A percentile compares a stretch with the other conserved stretches of the same genome.
phyloP scores from a whole-genome alignment of 192 early-diverging fungal genomes.

The Linnemannia zychae region DNA sequence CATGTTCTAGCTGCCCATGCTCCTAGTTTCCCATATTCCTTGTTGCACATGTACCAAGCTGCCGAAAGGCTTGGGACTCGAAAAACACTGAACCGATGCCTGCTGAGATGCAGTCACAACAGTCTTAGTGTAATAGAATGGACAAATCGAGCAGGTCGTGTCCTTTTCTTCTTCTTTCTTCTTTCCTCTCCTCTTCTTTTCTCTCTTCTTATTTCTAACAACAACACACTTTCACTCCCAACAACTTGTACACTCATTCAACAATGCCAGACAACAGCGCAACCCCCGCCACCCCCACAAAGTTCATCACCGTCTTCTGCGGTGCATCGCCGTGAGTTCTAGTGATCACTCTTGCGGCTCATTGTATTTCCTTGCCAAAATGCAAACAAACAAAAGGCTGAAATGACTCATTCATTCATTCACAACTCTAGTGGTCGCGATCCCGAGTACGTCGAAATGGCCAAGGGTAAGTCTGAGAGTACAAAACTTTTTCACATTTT shows the following conservation, averaged over 20 bases:
- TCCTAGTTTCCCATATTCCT: too few relatives aligned
- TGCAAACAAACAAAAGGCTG: neutral
- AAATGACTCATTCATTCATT: neutral
- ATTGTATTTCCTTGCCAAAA: neutral
- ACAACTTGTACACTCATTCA: slow-evolving; percentile 4
- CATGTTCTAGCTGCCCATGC: too few relatives aligned
- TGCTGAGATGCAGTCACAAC: neutral
- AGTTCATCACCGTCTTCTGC: slow-evolving; percentile 55
- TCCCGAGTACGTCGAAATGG: slow-evolving; percentile 60
- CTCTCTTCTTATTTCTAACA: neutral
- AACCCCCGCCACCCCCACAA: slow-evolving; percentile 20
- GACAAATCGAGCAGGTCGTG: neutral
- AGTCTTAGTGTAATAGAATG: neutral
- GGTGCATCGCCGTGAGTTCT: slow-evolving; percentile 49
- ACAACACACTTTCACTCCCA: neutral
- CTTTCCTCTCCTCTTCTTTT: neutral
- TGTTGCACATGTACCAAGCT: too few relatives aligned
- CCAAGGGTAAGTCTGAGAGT: slow-evolving; percentile 42
- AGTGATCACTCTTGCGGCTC: neutral
- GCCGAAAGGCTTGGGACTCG: neutral
- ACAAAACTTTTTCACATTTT: neutral
- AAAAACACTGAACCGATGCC: neutral
- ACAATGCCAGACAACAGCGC: slow-evolving; percentile 29
- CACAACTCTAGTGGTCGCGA: slow-evolving; percentile 40
- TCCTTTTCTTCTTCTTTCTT: neutral